A percentile compares a stretch with the other conserved stretches of the same genome.
Evolutionary conservation across 257 asterid genomes (phyloP).

Genomic region (Linaria vulgaris): DNA sequence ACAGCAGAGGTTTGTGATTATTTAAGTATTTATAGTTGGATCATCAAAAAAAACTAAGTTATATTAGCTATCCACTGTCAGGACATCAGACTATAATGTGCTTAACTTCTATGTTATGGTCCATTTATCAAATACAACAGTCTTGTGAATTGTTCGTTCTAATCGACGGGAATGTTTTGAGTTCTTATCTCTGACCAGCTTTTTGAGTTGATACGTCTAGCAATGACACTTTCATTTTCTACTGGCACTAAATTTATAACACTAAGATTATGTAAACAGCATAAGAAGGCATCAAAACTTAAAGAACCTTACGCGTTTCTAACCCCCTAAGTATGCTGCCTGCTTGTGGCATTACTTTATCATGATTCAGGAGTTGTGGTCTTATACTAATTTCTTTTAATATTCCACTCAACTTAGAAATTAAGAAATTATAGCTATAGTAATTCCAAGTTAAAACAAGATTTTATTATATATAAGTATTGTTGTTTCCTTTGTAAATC

Average conservation of each 20-base stretch:
- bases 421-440: not conserved
- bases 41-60: not conserved
- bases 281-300: not conserved
- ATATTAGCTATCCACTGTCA: slow-evolving; percentile 4
- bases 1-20: slow-evolving; percentile 73
- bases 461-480: not conserved
- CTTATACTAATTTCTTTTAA: not conserved
- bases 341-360: not conserved
- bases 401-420: not conserved
- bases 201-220: not conserved
- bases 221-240: not conserved
- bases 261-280: not conserved
- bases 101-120: not conserved
- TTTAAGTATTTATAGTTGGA: not conserved
- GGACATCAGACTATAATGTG: slow-evolving; percentile 1
- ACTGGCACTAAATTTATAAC: slow-evolving; percentile 5
- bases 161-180: slow-evolving; percentile 1
- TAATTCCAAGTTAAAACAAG: not conserved
- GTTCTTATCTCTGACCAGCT: not conserved
- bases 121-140: not conserved
- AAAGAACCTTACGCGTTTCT: not conserved
- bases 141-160: not conserved
- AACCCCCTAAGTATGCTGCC: not conserved
- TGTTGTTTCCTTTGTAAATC: slow-evolving; percentile 11
- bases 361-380: not conserved